Base-by-base conservation (phyloP, 345 rosid genomes). In the Nasturtium officinale region DNA sequence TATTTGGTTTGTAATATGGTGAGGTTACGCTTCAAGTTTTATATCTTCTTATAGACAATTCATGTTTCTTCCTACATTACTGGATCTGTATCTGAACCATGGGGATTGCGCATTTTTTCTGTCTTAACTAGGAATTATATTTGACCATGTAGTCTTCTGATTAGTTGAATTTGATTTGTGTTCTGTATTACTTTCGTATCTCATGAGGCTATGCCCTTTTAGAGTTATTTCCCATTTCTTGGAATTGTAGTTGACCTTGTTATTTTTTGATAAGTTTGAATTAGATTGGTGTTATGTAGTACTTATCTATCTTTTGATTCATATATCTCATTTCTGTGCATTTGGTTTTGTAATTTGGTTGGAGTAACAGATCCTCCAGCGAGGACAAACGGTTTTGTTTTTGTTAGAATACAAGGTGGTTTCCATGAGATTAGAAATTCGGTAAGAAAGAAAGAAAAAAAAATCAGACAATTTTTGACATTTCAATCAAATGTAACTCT, bases 391-490 rank as follows among this genome's bases (percentile, higher is more conserved):
- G 96, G 97, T 59, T 95, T 74, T 67, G 80, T 95, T 71, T 95
- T 95, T 79, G 97, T 88, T 42, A 86, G 96, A 76, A 88, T 91
- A 23, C 99, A 88, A 87, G 99, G 99, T 16, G 99, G 97, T 77
- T 95, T 95, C 65, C 97, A 91, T 74, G 97, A 95, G 84, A 95
- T 95, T 58, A 83, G 97, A 85, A 95, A 89, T 71, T 85, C 99
- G 88, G 99, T 95, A 79, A 81, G 93, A n/a, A n/a, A 51, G 23
- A 15, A 2, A 53, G 51, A 2, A 2, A 6, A 6, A 43, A n/a
- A 21, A 20, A 20, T 56, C 20, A 63, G 2, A 55, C 23, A 6
- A 26, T n/a, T 70, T 38, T 37, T 56, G 48, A 53, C 61, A 26
- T 61, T 52, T 69, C 6, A 21, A 56, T 53, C 17, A 32, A 32